Conservation (phyloP, 805 yeast species). For the Saccharomycopsis fodiens region DNA sequence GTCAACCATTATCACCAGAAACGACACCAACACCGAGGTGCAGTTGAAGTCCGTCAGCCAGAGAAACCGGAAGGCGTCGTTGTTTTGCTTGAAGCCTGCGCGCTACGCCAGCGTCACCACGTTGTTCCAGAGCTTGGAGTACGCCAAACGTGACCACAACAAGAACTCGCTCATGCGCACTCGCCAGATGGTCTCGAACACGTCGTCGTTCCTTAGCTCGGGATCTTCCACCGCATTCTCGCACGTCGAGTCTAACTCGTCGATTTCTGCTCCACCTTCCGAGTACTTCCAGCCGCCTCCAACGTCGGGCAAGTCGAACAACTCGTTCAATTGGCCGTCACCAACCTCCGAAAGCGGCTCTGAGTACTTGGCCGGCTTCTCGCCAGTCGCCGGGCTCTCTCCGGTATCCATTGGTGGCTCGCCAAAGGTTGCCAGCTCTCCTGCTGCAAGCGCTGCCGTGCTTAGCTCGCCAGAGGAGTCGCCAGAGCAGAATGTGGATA, state of each 20-base stretch:
- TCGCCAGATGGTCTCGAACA: constrained; percentile 9
- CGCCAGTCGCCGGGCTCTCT: not conserved
- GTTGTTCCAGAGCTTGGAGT: constrained; percentile 9
- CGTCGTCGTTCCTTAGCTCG: constrained; percentile 2
- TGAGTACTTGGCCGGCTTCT: not conserved
- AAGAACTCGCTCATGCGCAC: constrained; percentile 16
- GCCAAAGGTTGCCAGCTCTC: not conserved
- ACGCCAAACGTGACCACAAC: constrained; percentile 9
- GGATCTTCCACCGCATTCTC: constrained; percentile 4
- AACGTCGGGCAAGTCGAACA: not conserved
- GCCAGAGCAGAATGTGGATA: not conserved
- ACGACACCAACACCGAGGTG: constrained; percentile 7
- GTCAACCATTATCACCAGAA: constrained; percentile 4
- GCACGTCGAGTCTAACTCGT: not conserved
- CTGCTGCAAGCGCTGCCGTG: not conserved
- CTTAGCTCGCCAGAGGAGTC: not conserved
- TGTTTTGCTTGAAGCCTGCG: constrained; percentile 10
- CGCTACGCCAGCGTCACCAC: not conserved
- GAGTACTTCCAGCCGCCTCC: not conserved
- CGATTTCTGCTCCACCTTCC: constrained; percentile 5
- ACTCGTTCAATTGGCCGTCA: not conserved
- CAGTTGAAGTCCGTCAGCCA: constrained; percentile 17
- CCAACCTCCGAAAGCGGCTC: constrained; percentile 3
- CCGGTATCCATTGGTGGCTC: not conserved
- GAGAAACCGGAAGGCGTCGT: constrained; percentile 4